Evolutionary conservation across 768 basidiomycete genomes (phyloP).

Genomic region (Chalciporus pseudorubinellus): DNA sequence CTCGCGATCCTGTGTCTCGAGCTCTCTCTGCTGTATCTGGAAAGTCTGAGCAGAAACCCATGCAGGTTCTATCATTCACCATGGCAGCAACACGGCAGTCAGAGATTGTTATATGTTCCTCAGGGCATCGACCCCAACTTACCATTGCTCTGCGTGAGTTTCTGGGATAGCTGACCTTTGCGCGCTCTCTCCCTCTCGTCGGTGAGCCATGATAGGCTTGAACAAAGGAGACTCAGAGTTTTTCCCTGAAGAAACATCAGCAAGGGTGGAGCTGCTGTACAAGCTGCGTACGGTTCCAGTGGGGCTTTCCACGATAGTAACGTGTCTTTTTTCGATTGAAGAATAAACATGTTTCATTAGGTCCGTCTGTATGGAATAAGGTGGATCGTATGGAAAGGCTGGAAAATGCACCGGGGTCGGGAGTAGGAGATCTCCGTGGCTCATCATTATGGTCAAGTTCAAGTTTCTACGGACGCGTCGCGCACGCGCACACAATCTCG

Average conservation of each 20-base stretch:
- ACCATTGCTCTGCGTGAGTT: slow-evolving; percentile 27
- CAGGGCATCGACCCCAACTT: neutral
- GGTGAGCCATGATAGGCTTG: slow-evolving; percentile 70
- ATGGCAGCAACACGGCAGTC: slow-evolving; percentile 25
- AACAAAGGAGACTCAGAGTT: slow-evolving; percentile 76
- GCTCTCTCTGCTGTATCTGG: slow-evolving; percentile 57
- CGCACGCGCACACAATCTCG: neutral
- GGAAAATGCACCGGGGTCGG: slow-evolving; percentile 67
- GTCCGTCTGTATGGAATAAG: slow-evolving; percentile 80
- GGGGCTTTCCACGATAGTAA: slow-evolving; percentile 85
- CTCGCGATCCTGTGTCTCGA: slow-evolving; percentile 66
- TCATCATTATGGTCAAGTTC: slow-evolving; percentile 2
- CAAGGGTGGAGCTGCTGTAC: neutral
- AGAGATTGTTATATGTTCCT: slow-evolving; percentile 1
- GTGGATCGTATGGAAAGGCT: slow-evolving; percentile 79
- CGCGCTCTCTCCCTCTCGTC: slow-evolving; percentile 69
- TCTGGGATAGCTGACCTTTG: slow-evolving; percentile 57
- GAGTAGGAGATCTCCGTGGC: slow-evolving; percentile 34
- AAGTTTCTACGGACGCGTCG: slow-evolving; percentile 8
- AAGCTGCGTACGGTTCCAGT: slow-evolving; percentile 71
- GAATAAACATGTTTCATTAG: slow-evolving; percentile 88
- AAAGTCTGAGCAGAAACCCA: slow-evolving; percentile 79
- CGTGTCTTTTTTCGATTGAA: slow-evolving; percentile 68
- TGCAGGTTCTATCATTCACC: slow-evolving; percentile 46
- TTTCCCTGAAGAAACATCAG: slow-evolving; percentile 61